These are phyloP conservation scores for Catenaria anguillulae DNA, from an alignment of 371 early-diverging fungal species.

Conservation along the genomic window DNA sequence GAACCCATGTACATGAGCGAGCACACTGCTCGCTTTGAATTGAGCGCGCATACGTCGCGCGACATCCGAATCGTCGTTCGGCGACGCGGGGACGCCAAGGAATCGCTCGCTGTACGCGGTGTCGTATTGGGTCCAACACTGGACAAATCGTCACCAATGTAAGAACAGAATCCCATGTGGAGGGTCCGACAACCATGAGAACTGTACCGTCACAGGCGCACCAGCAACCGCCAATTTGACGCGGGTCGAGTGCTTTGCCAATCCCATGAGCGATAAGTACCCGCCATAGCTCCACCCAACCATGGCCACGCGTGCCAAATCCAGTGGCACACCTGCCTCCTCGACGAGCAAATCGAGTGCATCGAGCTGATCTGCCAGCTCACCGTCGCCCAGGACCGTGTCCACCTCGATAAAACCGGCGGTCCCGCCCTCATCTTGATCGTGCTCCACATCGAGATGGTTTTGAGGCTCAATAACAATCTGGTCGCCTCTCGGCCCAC, in stretches of 20 bases:
- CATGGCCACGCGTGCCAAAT: constrained; percentile 43
- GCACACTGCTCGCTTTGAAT: constrained; percentile 35
- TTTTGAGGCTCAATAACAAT: no score
- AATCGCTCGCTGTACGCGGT: constrained; percentile 67
- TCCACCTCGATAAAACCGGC: no score
- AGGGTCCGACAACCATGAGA: background rate
- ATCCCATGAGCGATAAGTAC: constrained; percentile 51
- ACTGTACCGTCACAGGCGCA: constrained; percentile 47
- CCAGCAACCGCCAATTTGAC: constrained; percentile 59
- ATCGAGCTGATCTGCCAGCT: constrained; percentile 53
- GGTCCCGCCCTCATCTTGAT: no score
- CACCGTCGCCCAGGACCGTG: constrained; percentile 39
- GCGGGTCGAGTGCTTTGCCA: constrained; percentile 42
- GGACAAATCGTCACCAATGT: no score
- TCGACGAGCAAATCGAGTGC: constrained; percentile 37
- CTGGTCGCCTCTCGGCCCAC: no score
- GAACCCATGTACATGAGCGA: constrained; percentile 36
- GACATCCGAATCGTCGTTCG: no score
- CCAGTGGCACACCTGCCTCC: constrained; percentile 30
- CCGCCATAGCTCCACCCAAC: constrained; percentile 63
- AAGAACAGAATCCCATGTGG: no score
- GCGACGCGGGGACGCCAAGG: constrained; percentile 49
- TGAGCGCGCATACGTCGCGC: constrained; percentile 30
- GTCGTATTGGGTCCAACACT: constrained; percentile 51
- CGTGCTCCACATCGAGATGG: no score